Conservation (phyloP, 148 eudicot genomes). For the Heliosperma pusillum region DNA sequence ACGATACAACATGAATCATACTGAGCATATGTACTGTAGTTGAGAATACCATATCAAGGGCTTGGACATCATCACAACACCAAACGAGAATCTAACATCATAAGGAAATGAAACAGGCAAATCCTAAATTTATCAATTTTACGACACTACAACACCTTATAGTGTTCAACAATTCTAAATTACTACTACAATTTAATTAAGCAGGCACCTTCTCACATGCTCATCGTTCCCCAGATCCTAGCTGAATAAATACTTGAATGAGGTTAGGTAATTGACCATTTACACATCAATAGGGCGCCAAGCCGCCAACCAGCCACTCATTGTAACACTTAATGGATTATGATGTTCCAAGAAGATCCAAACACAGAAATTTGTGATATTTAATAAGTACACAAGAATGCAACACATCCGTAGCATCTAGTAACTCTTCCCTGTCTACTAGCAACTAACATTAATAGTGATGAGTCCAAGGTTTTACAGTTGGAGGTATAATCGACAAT, state of each 20-base stretch:
- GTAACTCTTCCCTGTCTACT: neutral
- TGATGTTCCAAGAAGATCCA: neutral
- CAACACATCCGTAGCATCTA: neutral
- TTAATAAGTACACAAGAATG: neutral
- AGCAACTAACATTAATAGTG: neutral
- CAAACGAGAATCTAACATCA: neutral
- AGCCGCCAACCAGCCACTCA: neutral
- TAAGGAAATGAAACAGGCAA: neutral
- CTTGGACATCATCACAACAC: neutral
- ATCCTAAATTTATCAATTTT: neutral
- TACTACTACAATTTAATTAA: neutral
- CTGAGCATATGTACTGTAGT: neutral
- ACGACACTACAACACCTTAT: neutral
- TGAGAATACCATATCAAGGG: slow-evolving; percentile 13
- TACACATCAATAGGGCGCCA: neutral
- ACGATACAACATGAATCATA: neutral
- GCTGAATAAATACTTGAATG: neutral
- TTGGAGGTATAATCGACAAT: neutral
- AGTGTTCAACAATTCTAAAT: slow-evolving; percentile 1
- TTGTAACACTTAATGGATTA: neutral
- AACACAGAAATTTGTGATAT: neutral
- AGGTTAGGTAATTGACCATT: neutral
- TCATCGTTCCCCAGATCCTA: neutral
- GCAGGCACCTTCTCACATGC: neutral
- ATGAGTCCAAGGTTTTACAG: neutral